phyloP scores from a whole-genome alignment of 169 alveolate species.

The Plasmodium coatneyi region DNA sequence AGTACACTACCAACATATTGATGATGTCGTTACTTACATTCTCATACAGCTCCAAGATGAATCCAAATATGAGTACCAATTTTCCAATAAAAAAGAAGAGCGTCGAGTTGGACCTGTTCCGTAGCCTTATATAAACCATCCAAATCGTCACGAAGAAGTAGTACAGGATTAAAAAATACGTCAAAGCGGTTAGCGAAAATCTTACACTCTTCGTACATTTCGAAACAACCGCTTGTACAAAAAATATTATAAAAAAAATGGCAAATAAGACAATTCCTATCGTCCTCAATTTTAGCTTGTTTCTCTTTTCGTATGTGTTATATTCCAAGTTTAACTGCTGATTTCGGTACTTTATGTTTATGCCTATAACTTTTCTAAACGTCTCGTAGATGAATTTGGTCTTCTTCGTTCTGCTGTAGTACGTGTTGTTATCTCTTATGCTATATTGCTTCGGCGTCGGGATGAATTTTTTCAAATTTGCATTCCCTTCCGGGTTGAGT shows the following conservation, averaged over 20 bases:
- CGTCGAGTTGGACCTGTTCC: slow-evolving; percentile 27
- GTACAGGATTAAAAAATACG: neutral
- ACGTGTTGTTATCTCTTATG: slow-evolving; percentile 41
- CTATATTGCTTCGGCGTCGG: slow-evolving; percentile 37
- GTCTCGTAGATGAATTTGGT: slow-evolving; percentile 20
- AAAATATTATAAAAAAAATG: slow-evolving; percentile 20
- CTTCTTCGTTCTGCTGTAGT: slow-evolving; percentile 13
- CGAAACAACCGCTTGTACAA: neutral
- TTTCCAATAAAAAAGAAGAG: slow-evolving; percentile 25
- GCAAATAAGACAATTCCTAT: slow-evolving; percentile 28
- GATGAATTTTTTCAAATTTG: slow-evolving; percentile 6
- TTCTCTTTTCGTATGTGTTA: slow-evolving; percentile 71
- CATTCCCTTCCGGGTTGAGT: neutral
- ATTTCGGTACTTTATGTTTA: slow-evolving; percentile 57
- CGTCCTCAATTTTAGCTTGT: slow-evolving; percentile 37
- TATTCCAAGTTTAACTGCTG: slow-evolving; percentile 75
- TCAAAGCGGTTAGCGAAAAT: neutral
- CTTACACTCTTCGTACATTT: neutral
- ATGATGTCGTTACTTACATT: slow-evolving; percentile 28
- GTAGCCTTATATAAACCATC: slow-evolving; percentile 2
- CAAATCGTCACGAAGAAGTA: neutral
- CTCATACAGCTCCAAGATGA: slow-evolving; percentile 43
- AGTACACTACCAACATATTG: slow-evolving; percentile 34
- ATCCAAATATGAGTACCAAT: slow-evolving; percentile 32
- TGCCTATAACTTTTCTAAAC: slow-evolving; percentile 21